Evolutionary conservation across 2,329 filamentous ascomycete species (phyloP).

Genomic region (Aspergillus sojae): DNA sequence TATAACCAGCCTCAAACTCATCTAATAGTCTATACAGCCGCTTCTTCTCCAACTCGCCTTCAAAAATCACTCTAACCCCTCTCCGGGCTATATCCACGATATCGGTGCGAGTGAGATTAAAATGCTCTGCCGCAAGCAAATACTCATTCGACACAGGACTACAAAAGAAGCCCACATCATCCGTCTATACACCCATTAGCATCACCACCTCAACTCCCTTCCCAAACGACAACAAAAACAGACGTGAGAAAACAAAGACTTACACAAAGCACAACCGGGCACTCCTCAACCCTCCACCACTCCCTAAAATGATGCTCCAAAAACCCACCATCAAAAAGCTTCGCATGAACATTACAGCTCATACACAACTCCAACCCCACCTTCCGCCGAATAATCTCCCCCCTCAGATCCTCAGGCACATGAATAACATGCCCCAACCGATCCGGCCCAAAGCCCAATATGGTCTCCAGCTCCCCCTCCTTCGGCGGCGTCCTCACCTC

Average conservation of each 20-base stretch:
- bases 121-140: constrained; percentile 70
- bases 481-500: constrained; percentile 64
- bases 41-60: constrained; percentile 60
- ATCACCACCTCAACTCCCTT: neutral
- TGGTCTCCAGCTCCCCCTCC: constrained; percentile 61
- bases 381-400: constrained; percentile 55
- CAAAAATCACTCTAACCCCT: constrained; percentile 69
- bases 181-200: constrained; percentile 60
- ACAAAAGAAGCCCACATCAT: constrained; percentile 81
- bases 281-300: constrained; percentile 62
- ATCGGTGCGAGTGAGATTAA: constrained; percentile 55
- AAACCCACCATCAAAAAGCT: constrained; percentile 68
- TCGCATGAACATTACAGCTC: constrained; percentile 78
- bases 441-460: constrained; percentile 68
- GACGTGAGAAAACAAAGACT: constrained; percentile 40
- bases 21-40: constrained; percentile 27
- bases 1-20: constrained; percentile 23
- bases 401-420: constrained; percentile 63
- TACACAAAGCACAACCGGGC: constrained; percentile 69
- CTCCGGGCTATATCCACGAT: constrained; percentile 61
- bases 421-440: constrained; percentile 80
- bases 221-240: neutral
- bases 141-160: constrained; percentile 79
- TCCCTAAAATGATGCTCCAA: constrained; percentile 75
- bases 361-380: constrained; percentile 76